Conservation (phyloP, 139 green algal species). For the Coelastrella sp. region DNA sequence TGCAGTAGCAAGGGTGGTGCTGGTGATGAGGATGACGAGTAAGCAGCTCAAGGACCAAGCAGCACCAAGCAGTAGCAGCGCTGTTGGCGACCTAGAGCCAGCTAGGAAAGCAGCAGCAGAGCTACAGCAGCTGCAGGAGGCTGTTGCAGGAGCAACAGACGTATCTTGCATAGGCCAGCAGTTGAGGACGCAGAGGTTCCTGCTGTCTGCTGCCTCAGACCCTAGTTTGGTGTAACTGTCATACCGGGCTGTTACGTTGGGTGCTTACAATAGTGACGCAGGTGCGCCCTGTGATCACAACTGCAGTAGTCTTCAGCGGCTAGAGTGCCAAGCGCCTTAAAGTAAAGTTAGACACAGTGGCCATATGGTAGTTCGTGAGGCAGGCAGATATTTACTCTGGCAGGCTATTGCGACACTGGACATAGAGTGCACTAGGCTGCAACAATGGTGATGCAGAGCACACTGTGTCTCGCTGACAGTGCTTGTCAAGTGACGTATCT, state of each 20-base stretch:
- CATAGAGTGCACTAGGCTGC: too few species aligned
- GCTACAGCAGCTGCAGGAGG: background rate
- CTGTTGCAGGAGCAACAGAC: background rate
- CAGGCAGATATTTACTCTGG: too few species aligned
- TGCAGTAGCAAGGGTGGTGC: constrained; percentile 49
- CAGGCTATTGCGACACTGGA: too few species aligned
- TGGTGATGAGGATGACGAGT: constrained; percentile 50
- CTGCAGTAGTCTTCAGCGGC: too few species aligned
- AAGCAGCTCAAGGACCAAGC: constrained; percentile 3
- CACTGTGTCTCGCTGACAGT: too few species aligned
- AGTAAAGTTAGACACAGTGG: too few species aligned
- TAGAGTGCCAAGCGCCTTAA: too few species aligned
- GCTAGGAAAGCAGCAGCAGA: constrained; percentile 1
- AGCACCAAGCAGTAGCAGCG: constrained; percentile 17
- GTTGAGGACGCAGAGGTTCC: background rate
- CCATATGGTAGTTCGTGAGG: too few species aligned
- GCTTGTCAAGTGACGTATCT: too few species aligned
- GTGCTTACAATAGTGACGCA: background rate
- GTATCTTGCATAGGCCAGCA: background rate
- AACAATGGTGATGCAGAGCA: too few species aligned
- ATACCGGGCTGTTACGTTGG: background rate
- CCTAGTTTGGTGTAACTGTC: background rate
- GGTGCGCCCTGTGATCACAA: too few species aligned
- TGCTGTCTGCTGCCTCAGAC: background rate
- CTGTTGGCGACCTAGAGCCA: background rate